Base-by-base conservation (phyloP, 352 stramenopile species). In the Thalassiosira livingstoniorum region DNA sequence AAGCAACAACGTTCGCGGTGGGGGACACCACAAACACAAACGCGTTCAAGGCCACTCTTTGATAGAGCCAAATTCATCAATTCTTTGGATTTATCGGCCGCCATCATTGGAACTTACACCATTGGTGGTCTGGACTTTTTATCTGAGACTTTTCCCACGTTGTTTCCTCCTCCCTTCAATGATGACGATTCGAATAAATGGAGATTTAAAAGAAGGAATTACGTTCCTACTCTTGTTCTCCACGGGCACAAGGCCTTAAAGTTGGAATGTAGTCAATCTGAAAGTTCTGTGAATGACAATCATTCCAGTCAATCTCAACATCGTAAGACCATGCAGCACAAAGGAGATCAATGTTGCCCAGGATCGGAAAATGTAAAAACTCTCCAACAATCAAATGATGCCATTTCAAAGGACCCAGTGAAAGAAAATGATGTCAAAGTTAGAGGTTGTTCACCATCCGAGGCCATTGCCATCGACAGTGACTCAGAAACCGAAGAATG, bases 211-310 rank as follows among this genome's bases (percentile, higher is more conserved):
- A 29, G 7, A 32, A 25, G 11, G 7, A n/a, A 51, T 27, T 64
- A 60, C n/a, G 74, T 93, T 35, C 89, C 89, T 13, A 92, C 87
- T 0, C 47, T 93, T 29, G 72, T 93, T 27, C 64, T 93, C 7
- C 89, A 93, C 82, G 89, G 87, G 18, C 67, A 88, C 10, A 72
- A 66, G 47, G 72, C 72, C 32, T 77, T 77, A 13, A 78, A 70
- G n/a, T 65, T 82, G 31, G 34, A 58, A 5, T 23, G 47, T 37
- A 2, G 39, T 25, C n/a, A n/a, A n/a, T n/a, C n/a, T n/a, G n/a
- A n/a, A n/a, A n/a, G n/a, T n/a, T n/a, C n/a, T n/a, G n/a, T n/a
- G n/a, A n/a, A n/a, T n/a, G n/a, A n/a, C n/a, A n/a, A n/a, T n/a
- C n/a, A n/a, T n/a, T n/a, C n/a, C n/a, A n/a, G n/a, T n/a, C n/a